Evolutionary conservation across 2,329 filamentous ascomycete genomes (phyloP), one percentile per base, ranked within the genome.

Genomic region (Neopestalotiopsis sp.): DNA sequence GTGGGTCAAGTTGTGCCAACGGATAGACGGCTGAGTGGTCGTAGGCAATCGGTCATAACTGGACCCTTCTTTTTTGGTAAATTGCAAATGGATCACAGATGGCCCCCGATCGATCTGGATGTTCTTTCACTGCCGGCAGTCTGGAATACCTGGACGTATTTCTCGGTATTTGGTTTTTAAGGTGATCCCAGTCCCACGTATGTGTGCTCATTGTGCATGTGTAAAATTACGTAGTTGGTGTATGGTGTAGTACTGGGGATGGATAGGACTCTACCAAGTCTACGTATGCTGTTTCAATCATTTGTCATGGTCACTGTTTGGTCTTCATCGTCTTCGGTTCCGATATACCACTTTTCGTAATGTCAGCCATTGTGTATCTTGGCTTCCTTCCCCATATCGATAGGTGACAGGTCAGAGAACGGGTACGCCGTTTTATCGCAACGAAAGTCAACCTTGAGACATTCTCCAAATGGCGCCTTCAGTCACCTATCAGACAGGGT

Each of bases 31-130:
- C 45, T 53, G 45, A 53, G 17, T 53, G 45, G 45, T n/a, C 45
- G 13, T 53, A 20, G 45, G 20, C 45, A 53, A 53, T 17, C 17
- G 17, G 6, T 53, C 45, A 6, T 53, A 53, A 17, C 45, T 24
- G 45, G 45, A 53, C 45, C 45, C 45, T 53, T 53, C 45, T 53
- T 53, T 53, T 53, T n/a, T 53, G 45, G 45, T 53, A 53, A 53
- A n/a, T 53, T 53, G 45, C 45, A 17, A 53, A 53, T 53, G 45
- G 45, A 53, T 53, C 45, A 53, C 45, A 53, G 45, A 53, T 53
- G 45, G 45, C n/a, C 17, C 34, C 45, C 45, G 45, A 53, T 53
- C 45, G 45, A 53, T 53, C 45, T 53, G 45, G 45, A 53, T 53
- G 17, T 20, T 53, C 42, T 49, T 17, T 53, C 14, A 53, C 45